Evolutionary conservation across 305 asterid genomes (phyloP), one percentile per base, ranked within the genome.

Genomic region (Striga hermonthica): DNA sequence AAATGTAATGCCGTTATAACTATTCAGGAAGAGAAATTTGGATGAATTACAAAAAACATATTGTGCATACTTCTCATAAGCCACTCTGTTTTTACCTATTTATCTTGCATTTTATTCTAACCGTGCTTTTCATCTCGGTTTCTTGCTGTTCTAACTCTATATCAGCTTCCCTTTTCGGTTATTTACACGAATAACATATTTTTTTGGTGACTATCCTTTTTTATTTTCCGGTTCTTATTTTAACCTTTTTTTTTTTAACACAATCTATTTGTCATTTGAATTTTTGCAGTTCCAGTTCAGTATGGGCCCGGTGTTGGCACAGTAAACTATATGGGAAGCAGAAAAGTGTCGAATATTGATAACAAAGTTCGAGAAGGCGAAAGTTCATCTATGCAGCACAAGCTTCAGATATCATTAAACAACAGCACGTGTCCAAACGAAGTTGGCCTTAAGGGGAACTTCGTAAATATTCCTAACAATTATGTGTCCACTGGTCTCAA

Each of bases 401-500:
- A 76, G 69, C 75, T 82, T 52, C 71, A 60, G 70, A 53, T 80
- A 14, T 72, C 83, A 16, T 70, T 74, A 60, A 76, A 73, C 61
- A 76, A 72, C 72, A 78, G 68, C 57, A 54, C 56, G 43, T 63
- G 74, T 63, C 81, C 62, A 15, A 67, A 54, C 59, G 75, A 73
- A 60, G 53, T 61, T 65, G 78, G 66, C 57, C 79, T 55, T 57
- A 36, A 41, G 36, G 82, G 81, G 67, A 72, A 67, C 14, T 59
- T 65, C 54, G 60, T 77, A 64, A 82, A 77, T n/a, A n/a, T n/a
- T 56, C 74, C 79, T 52, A 79, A 72, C 76, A 67, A 22, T 22
- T 22, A 74, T 38, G 73, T 78, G 52, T 81, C 92, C 28, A 77
- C 85, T 11, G 89, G 87, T 11, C 84, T 83, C 67, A 69, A 74